These are phyloP conservation scores for Diaporthe caulivora DNA, from an alignment of 2,329 filamentous ascomycete species.

Conservation along the genomic window DNA sequence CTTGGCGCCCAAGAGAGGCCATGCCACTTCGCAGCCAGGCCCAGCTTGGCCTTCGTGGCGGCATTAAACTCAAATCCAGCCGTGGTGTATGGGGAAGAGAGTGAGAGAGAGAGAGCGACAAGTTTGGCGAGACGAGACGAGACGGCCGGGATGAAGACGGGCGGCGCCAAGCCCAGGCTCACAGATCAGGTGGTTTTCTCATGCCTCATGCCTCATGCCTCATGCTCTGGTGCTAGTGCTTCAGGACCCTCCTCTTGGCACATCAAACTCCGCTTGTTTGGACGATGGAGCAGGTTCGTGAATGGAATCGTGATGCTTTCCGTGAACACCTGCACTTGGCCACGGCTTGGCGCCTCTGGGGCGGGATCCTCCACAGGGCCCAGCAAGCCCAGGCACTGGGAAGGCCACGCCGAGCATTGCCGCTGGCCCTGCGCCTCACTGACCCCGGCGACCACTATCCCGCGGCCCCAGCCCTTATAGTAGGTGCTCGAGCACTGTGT, in stretches of 20 bases:
- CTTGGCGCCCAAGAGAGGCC: constrained; percentile 28
- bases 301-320: constrained; percentile 21
- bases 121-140: constrained; percentile 11
- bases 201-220: constrained; percentile 18
- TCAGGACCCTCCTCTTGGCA: constrained; percentile 26
- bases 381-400: not conserved
- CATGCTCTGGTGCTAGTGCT: constrained; percentile 19
- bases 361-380: too few species aligned
- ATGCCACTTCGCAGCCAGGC: not conserved
- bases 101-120: not conserved
- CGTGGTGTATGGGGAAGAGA: not conserved
- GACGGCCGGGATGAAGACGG: not conserved
- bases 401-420: constrained; percentile 27
- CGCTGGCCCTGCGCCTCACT: constrained; percentile 20
- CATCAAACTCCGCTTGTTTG: constrained; percentile 30
- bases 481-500: too few species aligned
- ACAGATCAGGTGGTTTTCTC: constrained; percentile 20
- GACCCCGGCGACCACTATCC: not conserved
- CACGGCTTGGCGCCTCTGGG: constrained; percentile 5
- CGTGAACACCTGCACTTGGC: constrained; percentile 24
- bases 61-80: constrained; percentile 23
- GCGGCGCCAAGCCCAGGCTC: not conserved
- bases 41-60: constrained; percentile 11
- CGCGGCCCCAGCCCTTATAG: too few species aligned
- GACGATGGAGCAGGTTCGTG: constrained; percentile 14